phyloP scores from a whole-genome alignment of 2,329 filamentous ascomycete species.

The Berkeleyomyces rouxiae region DNA sequence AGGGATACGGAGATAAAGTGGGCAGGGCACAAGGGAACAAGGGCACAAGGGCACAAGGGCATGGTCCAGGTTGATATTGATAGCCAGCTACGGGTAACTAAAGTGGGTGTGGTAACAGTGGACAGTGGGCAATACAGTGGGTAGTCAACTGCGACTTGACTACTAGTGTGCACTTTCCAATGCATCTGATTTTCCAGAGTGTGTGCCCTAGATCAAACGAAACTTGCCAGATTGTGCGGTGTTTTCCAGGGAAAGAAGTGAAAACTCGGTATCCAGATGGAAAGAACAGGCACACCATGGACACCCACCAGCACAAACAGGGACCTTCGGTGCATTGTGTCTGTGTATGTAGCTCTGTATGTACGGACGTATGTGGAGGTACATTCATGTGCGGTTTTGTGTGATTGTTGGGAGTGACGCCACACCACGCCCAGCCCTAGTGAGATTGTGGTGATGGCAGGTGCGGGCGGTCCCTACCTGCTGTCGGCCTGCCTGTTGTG shows the following conservation, averaged over 20 bases:
- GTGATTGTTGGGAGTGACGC: no score
- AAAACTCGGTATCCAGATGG: neutral
- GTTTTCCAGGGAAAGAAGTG: neutral
- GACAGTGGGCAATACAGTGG: no score
- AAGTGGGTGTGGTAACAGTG: no score
- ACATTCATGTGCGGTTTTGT: no score
- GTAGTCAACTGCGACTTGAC: neutral
- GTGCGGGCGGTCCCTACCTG: slow-evolving; percentile 4
- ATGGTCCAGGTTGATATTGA: neutral
- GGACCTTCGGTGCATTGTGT: no score
- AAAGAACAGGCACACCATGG: neutral
- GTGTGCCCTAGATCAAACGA: neutral
- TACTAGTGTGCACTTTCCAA: neutral
- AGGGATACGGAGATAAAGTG: neutral
- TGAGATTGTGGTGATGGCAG: neutral
- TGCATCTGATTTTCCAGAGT: neutral
- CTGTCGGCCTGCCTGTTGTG: slow-evolving; percentile 3
- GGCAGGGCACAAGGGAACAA: neutral
- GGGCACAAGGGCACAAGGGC: neutral
- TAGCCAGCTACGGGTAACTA: no score
- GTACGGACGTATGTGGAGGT: no score
- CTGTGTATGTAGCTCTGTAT: no score
- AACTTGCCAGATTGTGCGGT: neutral
- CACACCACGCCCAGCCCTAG: no score
- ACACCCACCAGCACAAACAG: neutral